phyloP scores from a whole-genome alignment of 192 early-diverging fungal species.

The Coemansia sp. region DNA sequence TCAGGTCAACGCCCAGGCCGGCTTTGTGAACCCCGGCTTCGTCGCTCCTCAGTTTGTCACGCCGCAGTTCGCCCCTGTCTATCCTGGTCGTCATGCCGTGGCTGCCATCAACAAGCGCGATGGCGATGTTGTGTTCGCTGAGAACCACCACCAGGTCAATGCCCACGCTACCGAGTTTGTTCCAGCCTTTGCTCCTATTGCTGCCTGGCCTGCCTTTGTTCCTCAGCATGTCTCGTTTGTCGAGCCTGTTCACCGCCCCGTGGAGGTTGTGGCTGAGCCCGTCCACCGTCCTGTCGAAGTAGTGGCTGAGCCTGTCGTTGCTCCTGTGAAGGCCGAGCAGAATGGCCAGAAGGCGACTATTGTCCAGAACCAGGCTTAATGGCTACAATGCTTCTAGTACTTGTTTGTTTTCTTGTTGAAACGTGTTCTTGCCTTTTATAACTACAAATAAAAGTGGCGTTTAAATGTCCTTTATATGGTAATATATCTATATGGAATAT shows the following conservation, averaged over 20 bases:
- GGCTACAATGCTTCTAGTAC: not conserved
- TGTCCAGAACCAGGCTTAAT: constrained; percentile 41
- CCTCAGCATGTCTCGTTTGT: constrained; percentile 11
- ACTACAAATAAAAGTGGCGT: not conserved
- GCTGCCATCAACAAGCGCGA: constrained; percentile 12
- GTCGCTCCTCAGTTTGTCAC: constrained; percentile 12
- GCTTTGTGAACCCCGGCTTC: constrained; percentile 17
- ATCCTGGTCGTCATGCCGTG: constrained; percentile 1
- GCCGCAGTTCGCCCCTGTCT: constrained; percentile 9
- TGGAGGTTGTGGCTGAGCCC: not conserved
- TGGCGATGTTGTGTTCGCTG: constrained; percentile 43
- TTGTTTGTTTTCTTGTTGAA: not conserved
- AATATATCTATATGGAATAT: not conserved
- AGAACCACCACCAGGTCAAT: constrained; percentile 34
- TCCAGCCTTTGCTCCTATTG: constrained; percentile 11
- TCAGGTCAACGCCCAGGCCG: constrained; percentile 19
- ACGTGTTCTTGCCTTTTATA: not conserved
- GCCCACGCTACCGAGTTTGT: constrained; percentile 8
- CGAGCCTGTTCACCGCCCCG: not conserved
- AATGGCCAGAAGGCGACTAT: constrained; percentile 26
- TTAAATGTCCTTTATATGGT: no score
- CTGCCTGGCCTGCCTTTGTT: not conserved
- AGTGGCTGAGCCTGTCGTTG: constrained; percentile 5
- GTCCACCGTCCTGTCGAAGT: constrained; percentile 1
- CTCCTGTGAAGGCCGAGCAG: constrained; percentile 8